Evolutionary conservation across 129 eudicot species (phyloP).

Genomic region (Tanacetum coccineum): DNA sequence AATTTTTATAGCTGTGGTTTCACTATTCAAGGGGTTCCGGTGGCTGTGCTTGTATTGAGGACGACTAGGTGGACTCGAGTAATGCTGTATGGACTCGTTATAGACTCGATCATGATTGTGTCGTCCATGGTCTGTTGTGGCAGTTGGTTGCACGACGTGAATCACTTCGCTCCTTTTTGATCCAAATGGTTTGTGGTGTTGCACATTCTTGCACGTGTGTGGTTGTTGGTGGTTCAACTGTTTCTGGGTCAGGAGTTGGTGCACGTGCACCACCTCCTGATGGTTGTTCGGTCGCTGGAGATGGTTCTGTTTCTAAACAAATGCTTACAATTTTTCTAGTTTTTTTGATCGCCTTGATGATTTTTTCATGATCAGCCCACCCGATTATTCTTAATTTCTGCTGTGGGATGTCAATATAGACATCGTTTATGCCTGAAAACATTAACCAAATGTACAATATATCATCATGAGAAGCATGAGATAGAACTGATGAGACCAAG

Average conservation of each 20-base stretch:
- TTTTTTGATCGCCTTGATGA: slow-evolving; percentile 63
- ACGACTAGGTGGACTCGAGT: too few relatives aligned
- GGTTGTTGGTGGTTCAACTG: slow-evolving; percentile 43
- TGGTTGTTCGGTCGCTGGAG: slow-evolving; percentile 33
- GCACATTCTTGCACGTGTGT: slow-evolving; percentile 28
- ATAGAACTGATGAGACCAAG: too few relatives aligned
- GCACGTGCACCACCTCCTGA: slow-evolving; percentile 37
- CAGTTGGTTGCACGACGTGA: slow-evolving; percentile 53
- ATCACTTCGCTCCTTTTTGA: slow-evolving; percentile 51
- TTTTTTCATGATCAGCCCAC: slow-evolving; percentile 62
- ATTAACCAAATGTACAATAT: too few relatives aligned
- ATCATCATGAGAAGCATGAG: too few relatives aligned
- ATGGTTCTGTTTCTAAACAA: slow-evolving; percentile 45
- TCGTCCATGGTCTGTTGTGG: slow-evolving; percentile 54
- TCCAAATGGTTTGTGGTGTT: slow-evolving; percentile 21
- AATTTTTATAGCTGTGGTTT: slow-evolving; percentile 56
- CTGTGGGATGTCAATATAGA: too few relatives aligned
- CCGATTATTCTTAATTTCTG: too few relatives aligned
- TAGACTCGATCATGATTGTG: slow-evolving; percentile 29
- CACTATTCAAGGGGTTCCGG: slow-evolving; percentile 30
- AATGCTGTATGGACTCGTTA: too few relatives aligned
- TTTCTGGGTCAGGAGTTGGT: slow-evolving; percentile 39
- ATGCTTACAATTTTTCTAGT: slow-evolving; percentile 67
- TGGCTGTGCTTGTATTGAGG: slow-evolving; percentile 31
- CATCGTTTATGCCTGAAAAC: too few relatives aligned